Evolutionary conservation across 192 early-diverging fungal genomes (phyloP), one percentile per base, ranked within the genome.

Genomic region (Pecoramyces ruminantium): DNA sequence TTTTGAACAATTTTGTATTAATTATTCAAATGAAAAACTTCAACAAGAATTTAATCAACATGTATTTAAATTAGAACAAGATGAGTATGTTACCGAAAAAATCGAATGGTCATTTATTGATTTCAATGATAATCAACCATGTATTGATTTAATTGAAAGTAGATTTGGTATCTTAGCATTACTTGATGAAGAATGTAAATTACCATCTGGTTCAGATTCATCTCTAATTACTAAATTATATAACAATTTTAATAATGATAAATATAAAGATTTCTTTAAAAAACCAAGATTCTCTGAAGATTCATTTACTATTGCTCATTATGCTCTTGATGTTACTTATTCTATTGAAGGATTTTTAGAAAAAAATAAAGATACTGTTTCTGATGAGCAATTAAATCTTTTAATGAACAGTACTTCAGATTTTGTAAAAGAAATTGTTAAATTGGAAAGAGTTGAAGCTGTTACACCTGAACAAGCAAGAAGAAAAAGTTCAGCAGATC

Each of bases 1-100:
- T 28, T 99, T 99, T 82, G 97, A 99, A 88, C 97, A 99, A 88
- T 98, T 98, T 85, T 99, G 97, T 90, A 97, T 99, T 82, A 94
- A 95, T 84, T 95, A 94, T 83, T 92, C 51, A 81, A 97, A 97
- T 86, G 98, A 99, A 86, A 99, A 99, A 87, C 87, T 99, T 79
- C 98, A 99, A 86, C 96, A 98, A 87, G 94, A 98, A 86, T 99
- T 99, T 85, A 99, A 97, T 87, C 93, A 93, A 79, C 98, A 98
- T 84, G 96, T 98, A 15, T 99, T 99, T 89, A 97, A 98, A 88
- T 90, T 98, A 38, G 96, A 98, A 84, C 98, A 99, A 86, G 96
- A 99, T 84, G 97, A 98, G 86, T 99, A 99, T 83, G 89, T 96
- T 79, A 92, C 93, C 30, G 98, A 99, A 84, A 88, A 97, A 86